Conservation (phyloP, 108 stramenopile species). For the Nannochloropsis salina region DNA sequence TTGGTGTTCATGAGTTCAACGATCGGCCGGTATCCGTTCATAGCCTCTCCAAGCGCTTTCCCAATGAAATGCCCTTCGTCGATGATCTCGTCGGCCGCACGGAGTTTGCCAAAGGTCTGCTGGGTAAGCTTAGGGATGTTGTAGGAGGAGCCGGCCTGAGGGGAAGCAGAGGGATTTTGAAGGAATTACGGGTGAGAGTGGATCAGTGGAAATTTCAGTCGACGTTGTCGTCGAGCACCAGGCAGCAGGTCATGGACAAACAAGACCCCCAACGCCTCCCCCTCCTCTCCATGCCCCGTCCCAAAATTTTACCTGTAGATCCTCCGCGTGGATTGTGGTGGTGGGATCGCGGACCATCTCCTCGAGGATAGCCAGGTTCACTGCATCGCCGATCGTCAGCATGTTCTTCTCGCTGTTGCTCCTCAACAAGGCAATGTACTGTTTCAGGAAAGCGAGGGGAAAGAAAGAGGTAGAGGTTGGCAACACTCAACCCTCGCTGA, state of each 20-base stretch:
- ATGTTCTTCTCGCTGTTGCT: slow-evolving; percentile 23
- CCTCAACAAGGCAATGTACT: slow-evolving; percentile 64
- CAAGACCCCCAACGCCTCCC: not conserved
- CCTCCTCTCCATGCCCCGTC: not conserved
- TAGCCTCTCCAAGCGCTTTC: slow-evolving; percentile 93
- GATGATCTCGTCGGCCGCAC: slow-evolving; percentile 97
- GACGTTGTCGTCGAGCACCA: too few relatives aligned
- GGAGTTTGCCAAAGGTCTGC: slow-evolving; percentile 78
- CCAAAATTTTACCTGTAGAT: slow-evolving; percentile 63
- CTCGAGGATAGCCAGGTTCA: slow-evolving; percentile 96
- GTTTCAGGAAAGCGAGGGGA: slow-evolving; percentile 42
- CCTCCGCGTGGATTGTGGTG: slow-evolving; percentile 95
- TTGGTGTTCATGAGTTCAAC: slow-evolving; percentile 99
- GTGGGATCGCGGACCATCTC: slow-evolving; percentile 98
- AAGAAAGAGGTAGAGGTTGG: not conserved
- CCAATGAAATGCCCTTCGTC: slow-evolving; percentile 99
- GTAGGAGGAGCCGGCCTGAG: slow-evolving; percentile 83
- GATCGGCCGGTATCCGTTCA: slow-evolving; percentile 97
- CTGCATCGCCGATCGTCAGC: slow-evolving; percentile 91
- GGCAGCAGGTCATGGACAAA: not conserved
- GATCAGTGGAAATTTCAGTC: too few relatives aligned
- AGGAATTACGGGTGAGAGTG: not conserved
- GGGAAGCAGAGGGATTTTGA: not conserved
- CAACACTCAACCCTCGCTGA: too few relatives aligned
- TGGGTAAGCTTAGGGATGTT: slow-evolving; percentile 96